Base-by-base conservation (phyloP, 495 filamentous ascomycete genomes). In the Clavariopsis aquatica region DNA sequence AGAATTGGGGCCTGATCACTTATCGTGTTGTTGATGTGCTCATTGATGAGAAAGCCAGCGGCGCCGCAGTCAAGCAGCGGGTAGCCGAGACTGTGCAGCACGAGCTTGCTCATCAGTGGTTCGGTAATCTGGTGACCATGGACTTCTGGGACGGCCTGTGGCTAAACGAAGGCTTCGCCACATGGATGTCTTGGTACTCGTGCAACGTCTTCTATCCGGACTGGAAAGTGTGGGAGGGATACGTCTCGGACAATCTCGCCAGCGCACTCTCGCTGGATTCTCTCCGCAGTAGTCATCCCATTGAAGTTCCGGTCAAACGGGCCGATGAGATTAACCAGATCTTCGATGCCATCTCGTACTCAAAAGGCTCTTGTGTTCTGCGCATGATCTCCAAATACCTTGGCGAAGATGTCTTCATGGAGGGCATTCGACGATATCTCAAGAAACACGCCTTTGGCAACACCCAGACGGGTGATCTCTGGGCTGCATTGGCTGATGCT, bases 91-190 rank as follows among this genome's bases (percentile, higher is more conserved):
- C 91, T 43, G 94, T 97, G 20, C 92, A 95, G 81, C 94, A 98
- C 78, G 94, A 98, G 74, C 80, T 98, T 71, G 94, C 94, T 46
- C 94, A 98, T 79, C 94, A 98, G 77, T 98, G 94, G 94, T 98
- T 98, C 70, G 94, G 94, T 63, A 98, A 98, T 77, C 80, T 98
- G 61, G 94, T 98, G 47, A 98, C 94, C 43, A 98, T 98, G 94
- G 93, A 97, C 76, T 98, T 94, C 84, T 98, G 94, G 94, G 93
- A 97, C 77, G 93, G 92, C 29, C 79, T 98, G 28, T 98, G 94
- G 94, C 86, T 98, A 62, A 98, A 98, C 75, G 94, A 98, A 77
- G 93, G 93, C 24, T 98, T 98, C 74, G 94, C 94, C 29, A 97
- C 94, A 24, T 98, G 94, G 95, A 78, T 78, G 75, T 75, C 72